Evolutionary conservation across 164 flowering plant genomes (phyloP).

Genomic region (Stephania cephalantha): DNA sequence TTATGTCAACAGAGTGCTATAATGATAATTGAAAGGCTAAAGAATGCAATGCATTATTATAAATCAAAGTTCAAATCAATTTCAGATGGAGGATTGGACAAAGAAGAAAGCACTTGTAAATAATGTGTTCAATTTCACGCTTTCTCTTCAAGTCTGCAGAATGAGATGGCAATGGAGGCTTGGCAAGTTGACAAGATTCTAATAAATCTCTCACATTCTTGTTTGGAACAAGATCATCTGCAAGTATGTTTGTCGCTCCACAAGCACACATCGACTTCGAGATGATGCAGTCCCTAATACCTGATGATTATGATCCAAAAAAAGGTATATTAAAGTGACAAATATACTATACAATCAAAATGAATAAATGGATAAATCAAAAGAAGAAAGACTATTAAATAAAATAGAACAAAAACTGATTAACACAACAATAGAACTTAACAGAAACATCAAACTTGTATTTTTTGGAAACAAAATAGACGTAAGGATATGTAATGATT

Average conservation of each 20-base stretch:
- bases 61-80: too few species aligned
- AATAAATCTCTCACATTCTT: constrained; percentile 82
- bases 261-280: constrained; percentile 76
- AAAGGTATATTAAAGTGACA: not conserved
- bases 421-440: not conserved
- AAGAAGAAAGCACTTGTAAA: constrained; percentile 30
- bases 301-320: constrained; percentile 28
- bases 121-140: constrained; percentile 61
- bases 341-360: not conserved
- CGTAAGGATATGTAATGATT: too few species aligned
- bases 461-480: not conserved
- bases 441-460: not conserved
- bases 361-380: not conserved
- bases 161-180: constrained; percentile 24
- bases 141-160: constrained; percentile 72
- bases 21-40: too few species aligned
- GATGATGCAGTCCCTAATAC: constrained; percentile 80
- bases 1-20: too few species aligned
- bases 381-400: not conserved
- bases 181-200: constrained; percentile 51
- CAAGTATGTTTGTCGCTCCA: constrained; percentile 76
- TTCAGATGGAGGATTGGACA: too few species aligned
- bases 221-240: constrained; percentile 94
- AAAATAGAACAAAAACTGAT: not conserved
- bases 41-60: too few species aligned